Conservation (phyloP, 202 grass and related monocot species). For the Carex arenaria region DNA sequence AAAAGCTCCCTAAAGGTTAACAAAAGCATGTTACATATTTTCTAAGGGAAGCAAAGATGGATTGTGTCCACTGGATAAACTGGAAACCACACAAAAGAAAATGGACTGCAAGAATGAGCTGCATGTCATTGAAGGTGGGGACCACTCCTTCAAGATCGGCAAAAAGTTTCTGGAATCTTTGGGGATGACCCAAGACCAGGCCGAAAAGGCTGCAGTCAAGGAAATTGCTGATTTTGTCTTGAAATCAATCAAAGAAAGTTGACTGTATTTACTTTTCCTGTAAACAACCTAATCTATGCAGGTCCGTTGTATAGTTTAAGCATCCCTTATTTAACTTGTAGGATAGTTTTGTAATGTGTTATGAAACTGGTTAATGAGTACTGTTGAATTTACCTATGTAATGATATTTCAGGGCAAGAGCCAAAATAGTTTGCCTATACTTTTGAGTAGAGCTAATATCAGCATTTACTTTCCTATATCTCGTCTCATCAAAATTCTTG, state of each 20-base stretch:
- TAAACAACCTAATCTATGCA: neutral
- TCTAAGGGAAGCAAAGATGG: slow-evolving; percentile 72
- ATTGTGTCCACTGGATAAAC: slow-evolving; percentile 68
- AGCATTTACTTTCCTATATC: neutral
- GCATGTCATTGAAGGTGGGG: slow-evolving; percentile 75
- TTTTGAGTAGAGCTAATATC: neutral
- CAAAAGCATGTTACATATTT: neutral
- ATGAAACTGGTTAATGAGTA: neutral
- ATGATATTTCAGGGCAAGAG: neutral
- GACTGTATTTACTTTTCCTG: slow-evolving; percentile 10
- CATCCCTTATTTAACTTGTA: neutral
- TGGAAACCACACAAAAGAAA: slow-evolving; percentile 54
- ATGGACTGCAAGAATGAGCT: slow-evolving; percentile 65
- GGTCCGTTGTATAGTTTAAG: slow-evolving; percentile 17
- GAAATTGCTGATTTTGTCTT: slow-evolving; percentile 46
- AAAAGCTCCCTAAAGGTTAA: neutral
- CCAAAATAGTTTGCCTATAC: neutral
- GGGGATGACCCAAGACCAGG: slow-evolving; percentile 45
- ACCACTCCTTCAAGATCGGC: slow-evolving; percentile 77
- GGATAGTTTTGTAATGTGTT: neutral
- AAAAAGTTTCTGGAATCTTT: slow-evolving; percentile 52
- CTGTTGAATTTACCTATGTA: neutral
- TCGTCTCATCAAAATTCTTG: neutral
- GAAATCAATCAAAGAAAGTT: slow-evolving; percentile 22
- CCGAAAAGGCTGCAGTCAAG: slow-evolving; percentile 54